Evolutionary conservation across 129 eudicot genomes (phyloP).

Genomic region (Erigeron canadensis): DNA sequence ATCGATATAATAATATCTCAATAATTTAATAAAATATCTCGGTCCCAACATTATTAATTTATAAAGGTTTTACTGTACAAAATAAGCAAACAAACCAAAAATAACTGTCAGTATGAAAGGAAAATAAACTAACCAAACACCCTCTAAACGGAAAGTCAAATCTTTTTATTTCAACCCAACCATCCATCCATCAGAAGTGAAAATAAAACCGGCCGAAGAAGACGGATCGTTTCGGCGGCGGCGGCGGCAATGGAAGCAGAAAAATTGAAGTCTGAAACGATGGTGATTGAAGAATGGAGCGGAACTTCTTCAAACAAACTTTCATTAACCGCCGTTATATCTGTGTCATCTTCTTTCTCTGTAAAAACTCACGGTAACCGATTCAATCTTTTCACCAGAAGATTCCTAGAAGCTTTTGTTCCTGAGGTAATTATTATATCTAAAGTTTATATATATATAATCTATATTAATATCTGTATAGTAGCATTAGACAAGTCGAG

Average conservation of each 20-base stretch:
- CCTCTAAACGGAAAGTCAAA: too few species aligned
- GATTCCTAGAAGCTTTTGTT: constrained; percentile 79
- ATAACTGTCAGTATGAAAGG: too few species aligned
- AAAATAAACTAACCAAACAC: too few species aligned
- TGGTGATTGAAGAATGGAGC: constrained; percentile 77
- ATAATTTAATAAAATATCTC: too few species aligned
- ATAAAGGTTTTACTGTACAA: too few species aligned
- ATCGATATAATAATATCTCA: too few species aligned
- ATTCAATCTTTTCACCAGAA: constrained; percentile 51
- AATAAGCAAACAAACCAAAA: too few species aligned
- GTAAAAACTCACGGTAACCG: constrained; percentile 47
- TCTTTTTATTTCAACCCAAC: neutral
- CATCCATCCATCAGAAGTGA: constrained; percentile 9
- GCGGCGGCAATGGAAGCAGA: constrained; percentile 34
- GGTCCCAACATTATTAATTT: too few species aligned
- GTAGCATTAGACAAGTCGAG: too few species aligned
- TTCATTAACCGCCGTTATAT: constrained; percentile 66
- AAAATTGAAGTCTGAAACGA: constrained; percentile 27
- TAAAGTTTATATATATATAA: neutral
- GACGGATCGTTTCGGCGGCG: constrained; percentile 5
- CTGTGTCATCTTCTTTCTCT: constrained; percentile 40
- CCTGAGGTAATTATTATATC: constrained; percentile 65
- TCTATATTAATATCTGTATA: neutral
- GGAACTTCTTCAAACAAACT: constrained; percentile 69
- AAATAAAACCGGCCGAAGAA: constrained; percentile 4